Conservation (phyloP, 768 basidiomycete genomes). For the Termitomyces sp. region DNA sequence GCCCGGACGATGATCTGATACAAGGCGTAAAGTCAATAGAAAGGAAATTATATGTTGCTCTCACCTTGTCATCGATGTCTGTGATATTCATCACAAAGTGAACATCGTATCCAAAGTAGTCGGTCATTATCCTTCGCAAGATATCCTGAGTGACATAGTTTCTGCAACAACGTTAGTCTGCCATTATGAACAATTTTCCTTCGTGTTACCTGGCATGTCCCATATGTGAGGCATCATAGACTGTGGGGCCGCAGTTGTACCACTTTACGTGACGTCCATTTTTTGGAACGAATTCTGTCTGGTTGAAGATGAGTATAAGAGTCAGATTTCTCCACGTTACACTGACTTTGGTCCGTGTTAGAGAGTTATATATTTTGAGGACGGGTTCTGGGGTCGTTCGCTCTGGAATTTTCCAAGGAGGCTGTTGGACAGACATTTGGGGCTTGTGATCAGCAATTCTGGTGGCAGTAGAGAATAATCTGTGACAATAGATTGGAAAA, state of each 20-base stretch:
- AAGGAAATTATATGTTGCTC: conserved; percentile 14
- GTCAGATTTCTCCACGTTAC: background rate
- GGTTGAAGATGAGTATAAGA: conserved; percentile 11
- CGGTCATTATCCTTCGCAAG: conserved; percentile 80
- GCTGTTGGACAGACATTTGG: conserved; percentile 56
- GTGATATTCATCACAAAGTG: conserved; percentile 99
- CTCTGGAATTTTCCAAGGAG: conserved; percentile 48
- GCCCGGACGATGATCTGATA: conserved; percentile 88
- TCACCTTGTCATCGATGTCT: conserved; percentile 97
- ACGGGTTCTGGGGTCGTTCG: conserved; percentile 49
- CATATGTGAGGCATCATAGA: conserved; percentile 98
- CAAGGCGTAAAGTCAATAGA: background rate
- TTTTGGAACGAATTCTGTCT: conserved; percentile 76
- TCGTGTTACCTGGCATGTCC: conserved; percentile 84
- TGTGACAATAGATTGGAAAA: conserved; percentile 9
- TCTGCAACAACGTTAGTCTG: conserved; percentile 33
- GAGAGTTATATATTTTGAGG: conserved; percentile 86
- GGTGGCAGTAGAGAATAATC: conserved; percentile 6
- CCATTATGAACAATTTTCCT: background rate
- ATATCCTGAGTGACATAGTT: conserved; percentile 98
- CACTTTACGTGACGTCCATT: conserved; percentile 81
- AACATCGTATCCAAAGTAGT: conserved; percentile 97
- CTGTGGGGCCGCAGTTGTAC: conserved; percentile 99
- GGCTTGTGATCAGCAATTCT: conserved; percentile 1
- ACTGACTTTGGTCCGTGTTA: conserved; percentile 84